phyloP scores from a whole-genome alignment of 441 rosid species.

The Erodium texanum region DNA sequence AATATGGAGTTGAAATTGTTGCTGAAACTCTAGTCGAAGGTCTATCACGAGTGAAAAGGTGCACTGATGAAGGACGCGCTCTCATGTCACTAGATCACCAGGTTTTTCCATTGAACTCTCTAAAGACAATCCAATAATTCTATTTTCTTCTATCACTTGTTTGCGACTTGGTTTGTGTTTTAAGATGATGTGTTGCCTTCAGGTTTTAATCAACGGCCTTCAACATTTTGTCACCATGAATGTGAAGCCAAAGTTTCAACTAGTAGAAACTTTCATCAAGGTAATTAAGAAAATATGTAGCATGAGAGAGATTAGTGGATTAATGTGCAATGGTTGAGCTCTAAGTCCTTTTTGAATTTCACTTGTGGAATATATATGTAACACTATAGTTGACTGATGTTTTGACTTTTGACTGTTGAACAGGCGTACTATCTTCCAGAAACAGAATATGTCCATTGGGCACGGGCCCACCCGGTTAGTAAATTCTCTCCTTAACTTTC shows the following conservation, averaged over 20 bases:
- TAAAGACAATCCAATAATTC: background rate
- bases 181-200: background rate
- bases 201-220: slow-evolving; percentile 88
- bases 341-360: background rate
- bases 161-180: background rate
- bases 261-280: slow-evolving; percentile 81
- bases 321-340: background rate
- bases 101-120: slow-evolving; percentile 33
- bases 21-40: slow-evolving; percentile 92
- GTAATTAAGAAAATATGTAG: slow-evolving; percentile 25
- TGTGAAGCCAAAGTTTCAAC: slow-evolving; percentile 69
- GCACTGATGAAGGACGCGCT: slow-evolving; percentile 92
- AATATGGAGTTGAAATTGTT: slow-evolving; percentile 80
- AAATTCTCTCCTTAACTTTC: background rate
- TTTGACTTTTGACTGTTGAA: slow-evolving; percentile 9
- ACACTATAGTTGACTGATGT: slow-evolving; percentile 4
- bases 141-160: background rate
- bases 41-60: slow-evolving; percentile 84
- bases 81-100: slow-evolving; percentile 93
- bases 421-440: slow-evolving; percentile 97
- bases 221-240: slow-evolving; percentile 65
- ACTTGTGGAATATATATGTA: background rate
- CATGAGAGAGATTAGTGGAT: background rate
- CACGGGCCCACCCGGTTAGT: slow-evolving; percentile 89
- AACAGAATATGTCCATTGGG: slow-evolving; percentile 94